Conservation (phyloP, 768 basidiomycete genomes). For the Collybiopsis confluens region DNA sequence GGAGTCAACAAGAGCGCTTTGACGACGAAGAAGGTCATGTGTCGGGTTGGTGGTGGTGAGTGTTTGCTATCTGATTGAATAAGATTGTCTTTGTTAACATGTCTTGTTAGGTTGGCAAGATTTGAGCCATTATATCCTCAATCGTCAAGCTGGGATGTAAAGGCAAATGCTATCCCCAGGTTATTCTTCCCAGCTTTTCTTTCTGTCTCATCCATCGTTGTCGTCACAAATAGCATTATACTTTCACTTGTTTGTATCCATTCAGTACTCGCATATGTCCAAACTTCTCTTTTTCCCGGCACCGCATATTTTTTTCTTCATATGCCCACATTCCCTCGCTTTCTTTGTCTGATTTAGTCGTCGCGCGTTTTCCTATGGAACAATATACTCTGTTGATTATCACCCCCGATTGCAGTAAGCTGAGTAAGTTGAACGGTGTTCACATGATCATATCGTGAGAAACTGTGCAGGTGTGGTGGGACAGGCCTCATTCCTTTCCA, state of each 20-base stretch:
- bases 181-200: not conserved
- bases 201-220: not conserved
- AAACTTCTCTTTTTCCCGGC: not conserved
- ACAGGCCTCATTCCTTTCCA: not conserved
- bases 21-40: constrained; percentile 84
- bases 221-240: too few relatives aligned
- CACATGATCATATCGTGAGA: too few relatives aligned
- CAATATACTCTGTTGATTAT: too few relatives aligned
- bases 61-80: constrained; percentile 11
- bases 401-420: too few relatives aligned
- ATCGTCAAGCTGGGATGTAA: constrained; percentile 68
- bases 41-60: constrained; percentile 82
- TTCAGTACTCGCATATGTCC: not conserved
- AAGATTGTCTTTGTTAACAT: constrained; percentile 1
- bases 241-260: not conserved
- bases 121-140: constrained; percentile 70
- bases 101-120: constrained; percentile 67
- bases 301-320: not conserved
- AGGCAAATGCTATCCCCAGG: not conserved
- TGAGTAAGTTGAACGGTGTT: too few relatives aligned
- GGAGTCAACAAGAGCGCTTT: constrained; percentile 36
- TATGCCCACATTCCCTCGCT: not conserved
- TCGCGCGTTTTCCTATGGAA: too few relatives aligned
- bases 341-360: too few relatives aligned
- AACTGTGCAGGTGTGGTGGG: too few relatives aligned